These are phyloP conservation scores for Pseudogymnoascus sp. DNA, from an alignment of 2,329 filamentous ascomycete species.

Conservation along the genomic window DNA sequence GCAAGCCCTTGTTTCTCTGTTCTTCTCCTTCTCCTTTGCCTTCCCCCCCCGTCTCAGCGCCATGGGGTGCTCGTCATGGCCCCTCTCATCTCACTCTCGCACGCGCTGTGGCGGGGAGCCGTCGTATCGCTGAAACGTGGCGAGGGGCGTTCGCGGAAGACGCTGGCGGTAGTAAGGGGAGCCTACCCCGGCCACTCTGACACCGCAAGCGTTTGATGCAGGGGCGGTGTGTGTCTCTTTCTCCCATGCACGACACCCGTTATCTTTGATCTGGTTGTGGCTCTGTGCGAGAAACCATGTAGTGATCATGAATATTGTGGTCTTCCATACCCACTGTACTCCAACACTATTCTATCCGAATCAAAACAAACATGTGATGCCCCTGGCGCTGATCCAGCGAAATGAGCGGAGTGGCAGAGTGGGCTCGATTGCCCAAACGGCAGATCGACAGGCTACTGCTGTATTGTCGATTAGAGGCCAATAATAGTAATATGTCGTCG, in stretches of 20 bases:
- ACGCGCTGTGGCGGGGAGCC: neutral
- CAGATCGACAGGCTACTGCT: neutral
- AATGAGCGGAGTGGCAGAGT: neutral
- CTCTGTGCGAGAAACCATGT: constrained; percentile 6
- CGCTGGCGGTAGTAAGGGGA: neutral
- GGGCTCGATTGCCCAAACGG: constrained; percentile 1
- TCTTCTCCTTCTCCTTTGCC: neutral
- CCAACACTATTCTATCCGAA: constrained; percentile 1
- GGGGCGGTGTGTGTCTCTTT: neutral
- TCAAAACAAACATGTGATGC: constrained; percentile 2
- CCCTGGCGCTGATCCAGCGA: neutral
- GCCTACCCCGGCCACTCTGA: neutral
- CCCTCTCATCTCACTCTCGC: constrained; percentile 5
- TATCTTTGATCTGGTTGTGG: neutral
- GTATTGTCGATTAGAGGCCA: neutral
- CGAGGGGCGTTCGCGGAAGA: neutral
- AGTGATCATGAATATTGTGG: neutral
- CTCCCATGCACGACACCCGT: neutral
- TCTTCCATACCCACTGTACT: neutral
- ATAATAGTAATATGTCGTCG: neutral
- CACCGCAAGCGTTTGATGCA: constrained; percentile 1
- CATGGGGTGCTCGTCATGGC: neutral
- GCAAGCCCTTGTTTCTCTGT: neutral
- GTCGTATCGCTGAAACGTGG: constrained; percentile 7
- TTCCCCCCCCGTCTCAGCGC: neutral